Evolutionary conservation across 2,329 filamentous ascomycete species (phyloP).

Genomic region (Fusarium denticulatum): DNA sequence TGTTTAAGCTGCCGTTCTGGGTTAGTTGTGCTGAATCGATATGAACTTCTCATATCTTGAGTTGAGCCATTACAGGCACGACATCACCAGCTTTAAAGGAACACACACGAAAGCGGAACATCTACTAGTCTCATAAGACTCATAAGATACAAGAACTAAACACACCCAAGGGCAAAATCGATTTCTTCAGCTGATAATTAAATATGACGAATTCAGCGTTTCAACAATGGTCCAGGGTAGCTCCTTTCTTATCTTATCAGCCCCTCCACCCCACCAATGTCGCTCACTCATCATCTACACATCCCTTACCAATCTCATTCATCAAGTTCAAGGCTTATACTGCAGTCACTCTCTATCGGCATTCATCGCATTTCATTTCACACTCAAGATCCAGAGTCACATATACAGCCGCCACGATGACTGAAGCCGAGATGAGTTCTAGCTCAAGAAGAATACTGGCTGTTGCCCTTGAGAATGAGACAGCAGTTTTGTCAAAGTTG

Average conservation of each 20-base stretch:
- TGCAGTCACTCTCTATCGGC: neutral
- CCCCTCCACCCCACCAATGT: constrained; percentile 3
- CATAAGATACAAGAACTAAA: too few relatives aligned
- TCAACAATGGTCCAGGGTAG: constrained; percentile 4
- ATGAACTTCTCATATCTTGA: accelerated
- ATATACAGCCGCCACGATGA: constrained; percentile 6
- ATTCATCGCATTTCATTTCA: neutral
- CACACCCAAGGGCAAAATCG: accelerated
- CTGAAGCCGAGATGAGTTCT: constrained; percentile 35
- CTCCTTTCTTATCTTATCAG: constrained; percentile 25
- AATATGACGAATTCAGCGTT: neutral
- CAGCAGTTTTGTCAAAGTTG: constrained; percentile 58
- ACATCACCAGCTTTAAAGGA: accelerated
- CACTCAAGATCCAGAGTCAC: accelerated
- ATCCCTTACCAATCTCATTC: constrained; percentile 28
- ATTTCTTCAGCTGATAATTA: neutral
- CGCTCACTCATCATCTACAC: constrained; percentile 35
- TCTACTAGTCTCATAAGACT: accelerated
- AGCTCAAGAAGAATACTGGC: constrained; percentile 63
- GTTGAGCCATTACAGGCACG: accelerated
- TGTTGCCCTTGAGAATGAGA: constrained; percentile 60
- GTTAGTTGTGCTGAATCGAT: too few relatives aligned
- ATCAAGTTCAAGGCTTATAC: constrained; percentile 5
- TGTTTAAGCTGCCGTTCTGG: neutral
- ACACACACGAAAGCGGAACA: accelerated